Conservation (phyloP, 192 early-diverging fungal genomes). For the Backusella tuberculispora region DNA sequence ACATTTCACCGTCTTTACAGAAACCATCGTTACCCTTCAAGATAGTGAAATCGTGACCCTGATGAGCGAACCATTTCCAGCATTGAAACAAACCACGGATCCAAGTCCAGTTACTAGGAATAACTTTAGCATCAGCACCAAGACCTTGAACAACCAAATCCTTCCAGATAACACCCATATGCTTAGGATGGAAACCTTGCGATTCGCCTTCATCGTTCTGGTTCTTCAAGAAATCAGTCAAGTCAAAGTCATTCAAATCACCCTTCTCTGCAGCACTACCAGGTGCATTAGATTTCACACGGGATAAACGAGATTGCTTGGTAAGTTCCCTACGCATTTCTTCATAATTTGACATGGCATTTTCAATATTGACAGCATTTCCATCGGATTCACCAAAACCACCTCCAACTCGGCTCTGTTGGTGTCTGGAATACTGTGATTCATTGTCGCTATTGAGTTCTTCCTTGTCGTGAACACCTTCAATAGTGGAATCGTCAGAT, state of each 20-base stretch:
- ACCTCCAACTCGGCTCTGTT: constrained; percentile 12
- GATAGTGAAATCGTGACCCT: constrained; percentile 51
- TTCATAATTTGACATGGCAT: constrained; percentile 31
- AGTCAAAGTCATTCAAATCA: constrained; percentile 41
- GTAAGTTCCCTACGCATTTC: constrained; percentile 33
- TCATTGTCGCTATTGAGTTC: neutral
- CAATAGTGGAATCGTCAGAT: neutral
- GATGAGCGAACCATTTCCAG: neutral
- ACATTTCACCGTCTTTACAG: constrained; percentile 74
- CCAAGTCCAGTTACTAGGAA: constrained; percentile 26
- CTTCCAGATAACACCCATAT: constrained; percentile 38
- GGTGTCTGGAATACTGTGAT: neutral
- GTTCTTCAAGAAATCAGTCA: constrained; percentile 40
- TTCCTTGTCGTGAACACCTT: neutral
- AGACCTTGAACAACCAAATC: constrained; percentile 39
- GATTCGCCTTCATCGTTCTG: constrained; percentile 26
- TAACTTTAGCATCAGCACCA: constrained; percentile 37
- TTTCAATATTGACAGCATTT: constrained; percentile 38
- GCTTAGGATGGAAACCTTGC: constrained; percentile 47
- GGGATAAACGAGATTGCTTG: constrained; percentile 34
- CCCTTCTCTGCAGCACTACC: constrained; percentile 28
- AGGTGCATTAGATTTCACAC: constrained; percentile 14
- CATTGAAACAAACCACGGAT: neutral
- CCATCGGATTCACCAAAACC: constrained; percentile 38
- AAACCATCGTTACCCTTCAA: constrained; percentile 67